A percentile compares a stretch with the other conserved stretches of the same genome.
Conservation (phyloP, 306 rosid genomes). For the Lotus japonicus region DNA sequence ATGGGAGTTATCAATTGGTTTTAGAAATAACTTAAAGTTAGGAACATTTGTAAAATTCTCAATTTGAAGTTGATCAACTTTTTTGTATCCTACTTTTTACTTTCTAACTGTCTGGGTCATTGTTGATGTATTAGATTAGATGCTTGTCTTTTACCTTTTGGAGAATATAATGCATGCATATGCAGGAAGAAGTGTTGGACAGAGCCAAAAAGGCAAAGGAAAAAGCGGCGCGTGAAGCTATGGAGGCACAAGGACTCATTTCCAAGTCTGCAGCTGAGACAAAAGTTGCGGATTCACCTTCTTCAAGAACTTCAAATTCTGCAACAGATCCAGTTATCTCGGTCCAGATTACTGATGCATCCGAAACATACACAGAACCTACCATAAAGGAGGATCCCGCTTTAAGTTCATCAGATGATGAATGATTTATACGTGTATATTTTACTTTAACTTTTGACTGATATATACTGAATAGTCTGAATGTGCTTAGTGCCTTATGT, state of each 20-base stretch:
- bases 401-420: constrained; percentile 21
- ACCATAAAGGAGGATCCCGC: neutral
- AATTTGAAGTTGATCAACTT: neutral
- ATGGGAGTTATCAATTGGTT: neutral
- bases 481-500: neutral
- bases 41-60: neutral
- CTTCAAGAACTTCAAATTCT: constrained; percentile 19
- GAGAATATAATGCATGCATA: neutral
- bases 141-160: neutral
- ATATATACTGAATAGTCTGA: neutral
- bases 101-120: neutral
- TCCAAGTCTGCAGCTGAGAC: constrained; percentile 22
- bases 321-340: constrained; percentile 17
- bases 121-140: neutral
- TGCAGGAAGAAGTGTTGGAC: constrained; percentile 80
- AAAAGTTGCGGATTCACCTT: constrained; percentile 5
- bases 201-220: constrained; percentile 81
- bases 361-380: constrained; percentile 14
- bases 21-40: neutral
- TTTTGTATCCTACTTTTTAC: neutral
- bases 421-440: constrained; percentile 1
- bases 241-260: constrained; percentile 47
- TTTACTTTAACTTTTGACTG: neutral
- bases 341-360: constrained; percentile 12
- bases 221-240: constrained; percentile 73